Percentiles rank a stretch among this genome's conserved stretches.
These are phyloP conservation scores for Fusarium chuoi DNA, from an alignment of 2,329 filamentous ascomycete species.

Conservation along the genomic window DNA sequence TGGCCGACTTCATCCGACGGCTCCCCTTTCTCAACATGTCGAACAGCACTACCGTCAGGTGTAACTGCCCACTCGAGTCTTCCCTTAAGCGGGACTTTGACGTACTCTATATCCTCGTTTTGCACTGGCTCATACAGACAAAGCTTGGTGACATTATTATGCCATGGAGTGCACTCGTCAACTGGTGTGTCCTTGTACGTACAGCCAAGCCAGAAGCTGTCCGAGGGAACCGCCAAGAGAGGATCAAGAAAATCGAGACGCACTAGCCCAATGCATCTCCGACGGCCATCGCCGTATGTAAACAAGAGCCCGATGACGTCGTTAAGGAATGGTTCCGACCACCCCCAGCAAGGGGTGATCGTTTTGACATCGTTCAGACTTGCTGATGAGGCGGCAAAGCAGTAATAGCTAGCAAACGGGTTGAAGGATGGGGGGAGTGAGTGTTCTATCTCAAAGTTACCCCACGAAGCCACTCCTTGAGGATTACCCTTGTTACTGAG, in stretches of 20 bases:
- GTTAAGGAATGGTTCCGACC: accelerated
- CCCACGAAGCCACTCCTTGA: not conserved
- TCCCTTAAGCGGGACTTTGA: not conserved
- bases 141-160: accelerated
- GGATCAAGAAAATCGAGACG: not conserved
- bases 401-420: accelerated
- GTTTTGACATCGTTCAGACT: not conserved
- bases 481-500: accelerated
- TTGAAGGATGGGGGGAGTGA: not conserved
- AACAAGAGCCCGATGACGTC: not conserved
- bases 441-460: not conserved
- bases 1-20: not conserved
- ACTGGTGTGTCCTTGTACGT: not conserved
- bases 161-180: not conserved
- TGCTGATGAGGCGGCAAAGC: not conserved
- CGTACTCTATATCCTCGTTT: accelerated
- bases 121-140: not conserved
- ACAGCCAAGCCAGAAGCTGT: not conserved
- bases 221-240: accelerated
- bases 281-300: not conserved
- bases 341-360: not conserved
- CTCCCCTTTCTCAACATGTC: not conserved
- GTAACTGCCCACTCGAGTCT: not conserved
- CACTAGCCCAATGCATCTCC: not conserved
- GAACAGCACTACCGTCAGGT: not conserved